Evolutionary conservation across 306 rosid species (phyloP), one percentile per base, ranked within the genome.

Genomic region (Prunus armeniaca): DNA sequence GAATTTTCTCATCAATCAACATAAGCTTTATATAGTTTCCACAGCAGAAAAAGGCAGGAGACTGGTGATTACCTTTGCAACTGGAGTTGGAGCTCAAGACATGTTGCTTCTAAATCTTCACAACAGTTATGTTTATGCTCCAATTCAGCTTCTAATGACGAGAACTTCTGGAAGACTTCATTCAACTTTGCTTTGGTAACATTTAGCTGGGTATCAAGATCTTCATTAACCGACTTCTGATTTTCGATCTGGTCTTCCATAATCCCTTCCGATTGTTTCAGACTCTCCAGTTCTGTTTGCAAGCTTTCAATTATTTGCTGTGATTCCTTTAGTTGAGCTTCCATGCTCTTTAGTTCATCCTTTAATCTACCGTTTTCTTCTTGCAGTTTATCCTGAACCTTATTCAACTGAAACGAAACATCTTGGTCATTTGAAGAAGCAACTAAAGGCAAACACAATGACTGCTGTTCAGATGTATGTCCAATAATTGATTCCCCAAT

Each of bases 41-140:
- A 14, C 67, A 65, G 17, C 71, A 61, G 32, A 7, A 70, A 72
- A 67, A 54, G 38, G 52, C 12, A 50, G 15, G 52, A 75, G 60
- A 62, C 55, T 9, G 43, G 24, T 57, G 49, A 17, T 81, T 83
- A 91, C 97, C 94, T 91, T 84, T 91, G 94, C n/a, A 89, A 84
- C 78, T 91, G 97, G 67, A 91, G 97, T 82, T 91, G 94, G 82
- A 91, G 97, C 77, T 91, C 97, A 27, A 91, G 90, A 77, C 97
- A 91, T 7, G 92, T 89, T 50, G 91, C 81, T 86, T 91, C 97
- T 73, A 89, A 74, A 62, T 91, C 97, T 83, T 91, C 94, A 2
- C 86, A 89, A 47, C 89, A 84, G 82, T 67, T 84, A 77, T 84
- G 91, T 62, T 89, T 91, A 55, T 86, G 92, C 79, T 89, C 97